Percentiles rank a stretch among this genome's conserved stretches.
phyloP scores from a whole-genome alignment of 768 basidiomycete species.

The Kwoniella sp. region DNA sequence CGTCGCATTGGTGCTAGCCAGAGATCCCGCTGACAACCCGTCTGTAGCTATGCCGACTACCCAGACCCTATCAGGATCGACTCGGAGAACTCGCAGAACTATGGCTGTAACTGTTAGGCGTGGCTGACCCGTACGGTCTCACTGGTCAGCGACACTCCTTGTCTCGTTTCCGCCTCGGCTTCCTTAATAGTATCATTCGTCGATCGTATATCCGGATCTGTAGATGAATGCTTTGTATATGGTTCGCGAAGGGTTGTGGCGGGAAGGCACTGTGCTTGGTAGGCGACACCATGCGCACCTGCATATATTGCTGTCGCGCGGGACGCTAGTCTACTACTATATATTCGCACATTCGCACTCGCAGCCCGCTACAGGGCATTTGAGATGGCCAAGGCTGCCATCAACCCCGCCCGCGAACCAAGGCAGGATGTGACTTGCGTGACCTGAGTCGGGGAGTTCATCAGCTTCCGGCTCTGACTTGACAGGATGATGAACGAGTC shows the following conservation, averaged over 20 bases:
- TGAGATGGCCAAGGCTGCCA: constrained; percentile 28
- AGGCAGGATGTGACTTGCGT: constrained; percentile 45
- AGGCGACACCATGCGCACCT: too few species aligned
- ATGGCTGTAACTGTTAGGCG: constrained; percentile 81
- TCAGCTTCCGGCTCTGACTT: background rate
- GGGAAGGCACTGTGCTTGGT: too few species aligned
- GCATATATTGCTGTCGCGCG: too few species aligned
- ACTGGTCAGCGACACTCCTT: background rate
- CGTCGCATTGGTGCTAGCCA: too few species aligned
- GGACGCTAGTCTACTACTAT: too few species aligned
- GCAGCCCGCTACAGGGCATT: constrained; percentile 46
- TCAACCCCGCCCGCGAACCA: constrained; percentile 48
- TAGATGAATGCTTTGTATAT: constrained; percentile 12
- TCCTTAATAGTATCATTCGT: background rate
- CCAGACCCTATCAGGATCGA: constrained; percentile 98
- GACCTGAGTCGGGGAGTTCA: constrained; percentile 14
- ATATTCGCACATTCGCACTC: constrained; percentile 39
- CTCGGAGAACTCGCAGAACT: constrained; percentile 82
- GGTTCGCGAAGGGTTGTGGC: too few species aligned
- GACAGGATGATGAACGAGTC: background rate
- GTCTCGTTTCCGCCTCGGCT: background rate
- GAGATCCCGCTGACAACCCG: too few species aligned
- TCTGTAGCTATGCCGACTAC: constrained; percentile 88
- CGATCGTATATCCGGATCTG: background rate
- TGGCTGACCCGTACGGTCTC: background rate